Percentiles rank a stretch among this genome's conserved stretches.
Evolutionary conservation across 768 basidiomycete species (phyloP).

Genomic region (Boletus reticulatus): DNA sequence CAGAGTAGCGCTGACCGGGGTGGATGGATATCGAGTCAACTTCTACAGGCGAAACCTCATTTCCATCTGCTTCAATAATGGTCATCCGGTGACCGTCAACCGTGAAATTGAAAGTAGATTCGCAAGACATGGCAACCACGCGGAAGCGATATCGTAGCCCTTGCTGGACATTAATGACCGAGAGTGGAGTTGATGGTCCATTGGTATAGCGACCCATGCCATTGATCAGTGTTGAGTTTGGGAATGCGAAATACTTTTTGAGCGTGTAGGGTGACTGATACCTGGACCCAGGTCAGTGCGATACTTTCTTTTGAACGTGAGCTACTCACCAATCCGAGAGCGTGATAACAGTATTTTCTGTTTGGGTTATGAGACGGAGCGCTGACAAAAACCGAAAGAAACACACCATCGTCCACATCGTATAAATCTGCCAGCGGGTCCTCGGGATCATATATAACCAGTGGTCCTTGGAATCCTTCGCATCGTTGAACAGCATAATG

Average conservation of each 20-base stretch:
- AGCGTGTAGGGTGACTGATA: background rate
- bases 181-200: conserved; percentile 38
- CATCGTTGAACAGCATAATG: background rate
- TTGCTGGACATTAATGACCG: conserved; percentile 42
- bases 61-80: background rate
- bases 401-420: conserved; percentile 41
- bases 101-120: conserved; percentile 15
- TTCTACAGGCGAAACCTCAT: background rate
- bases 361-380: background rate
- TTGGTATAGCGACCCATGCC: conserved; percentile 46
- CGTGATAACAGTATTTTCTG: conserved; percentile 35
- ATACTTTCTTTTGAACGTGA: no score
- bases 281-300: background rate
- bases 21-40: background rate
- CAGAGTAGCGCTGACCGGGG: conserved; percentile 26
- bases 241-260: background rate
- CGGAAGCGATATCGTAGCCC: conserved; percentile 53
- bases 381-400: background rate
- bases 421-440: conserved; percentile 27
- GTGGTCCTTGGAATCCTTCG: conserved; percentile 24
- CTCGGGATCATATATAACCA: conserved; percentile 7
- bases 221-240: conserved; percentile 49
- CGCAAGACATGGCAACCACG: conserved; percentile 48
- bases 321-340: background rate
- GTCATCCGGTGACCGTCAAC: background rate